Base-by-base conservation (phyloP, 352 stramenopile genomes). In the Pythium periplocum region DNA sequence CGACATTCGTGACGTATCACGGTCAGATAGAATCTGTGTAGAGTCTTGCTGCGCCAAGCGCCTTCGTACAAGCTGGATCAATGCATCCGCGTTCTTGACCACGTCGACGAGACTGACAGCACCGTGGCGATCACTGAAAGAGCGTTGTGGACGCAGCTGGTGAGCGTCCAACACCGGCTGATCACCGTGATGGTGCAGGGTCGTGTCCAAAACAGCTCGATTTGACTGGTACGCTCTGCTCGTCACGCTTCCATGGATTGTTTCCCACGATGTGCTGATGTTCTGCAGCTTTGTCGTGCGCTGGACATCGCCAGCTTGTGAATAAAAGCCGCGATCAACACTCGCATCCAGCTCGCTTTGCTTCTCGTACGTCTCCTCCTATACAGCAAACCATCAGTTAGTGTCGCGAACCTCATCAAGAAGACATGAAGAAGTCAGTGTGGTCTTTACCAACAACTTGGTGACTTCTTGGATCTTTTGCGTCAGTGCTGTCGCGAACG, bases 351-450 rank as follows among this genome's bases (percentile, higher is more conserved):
- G 46, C 7, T 51, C 32, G 42, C 43, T 69, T 37, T 83, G 74
- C n/a, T 73, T 56, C 41, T 83, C 64, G 9, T 83, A 64, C 3
- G 81, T 47, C 51, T 62, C 53, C 66, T 73, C 55, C 74, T 84
- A 34, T 3, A 47, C n/a, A 36, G 1, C 5, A 48, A 35, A 30
- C 6, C 43, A 48, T 31, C 17, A 31, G 43, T n/a, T n/a, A n/a
- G n/a, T n/a, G n/a, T 31, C 9, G 9, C 38, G 38, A 12, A 12
- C 38, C 38, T 8, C 38, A 4, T 45, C 9, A 59, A 59, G n/a
- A 9, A 43, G 35, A 43, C 11, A 36, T 4, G 48, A 26, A 4
- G 0, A n/a, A 36, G 11, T 11, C 6, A 48, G 6, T 44, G 12
- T 4, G n/a, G n/a, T 12, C n/a, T 11, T 57, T 33, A 38, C 40